Base-by-base conservation (phyloP, 2,329 filamentous ascomycete genomes). In the Penicillium aurantiogriseum region DNA sequence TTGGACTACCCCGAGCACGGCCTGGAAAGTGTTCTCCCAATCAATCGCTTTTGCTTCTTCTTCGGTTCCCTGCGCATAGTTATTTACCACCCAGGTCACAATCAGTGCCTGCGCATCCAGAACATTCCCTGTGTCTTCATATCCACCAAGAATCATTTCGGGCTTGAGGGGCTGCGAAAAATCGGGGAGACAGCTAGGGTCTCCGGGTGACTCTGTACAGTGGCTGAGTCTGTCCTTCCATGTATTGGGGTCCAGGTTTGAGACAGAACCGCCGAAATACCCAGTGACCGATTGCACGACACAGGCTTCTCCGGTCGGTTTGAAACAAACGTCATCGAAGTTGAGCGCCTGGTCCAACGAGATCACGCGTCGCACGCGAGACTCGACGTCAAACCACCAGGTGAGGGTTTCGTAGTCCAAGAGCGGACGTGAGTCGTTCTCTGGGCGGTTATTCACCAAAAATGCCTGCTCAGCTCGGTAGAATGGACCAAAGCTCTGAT, bases 361-460 rank as follows among this genome's bases (percentile, higher is more conserved):
- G 71, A 88, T 88, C 55, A 96, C 82, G 40, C 85, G 81, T 56
- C 83, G 82, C 36, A 97, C 85, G 48, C 88, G 87, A 64, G 86
- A 85, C 72, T 99, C 94, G 2, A 97, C 87, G 60, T 87, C 90
- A 70, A 94, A 90, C 94, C 93, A 97, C 94, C 94, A 99, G 27
- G 83, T 79, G 10, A 99, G 80, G 0, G 90, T 97, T 9, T 97
- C 91, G 64, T 95, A 94, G 73, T 85, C 92, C 56, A 99, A 77
- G 2, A 97, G 91, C 0, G 91, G 90, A 0, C 89, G 87, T 3
- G 86, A 82, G 0, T 84, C 85, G 3, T 81, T 80, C 2, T 81
- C 67, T 0, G 82, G 73, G 0, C 87, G 92, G 65, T 97, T 92
- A 62, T 97, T 99, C 60, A 97, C 91, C 15, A 99, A 75, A 73